A percentile compares a stretch with the other conserved stretches of the same genome.
Evolutionary conservation across 2,329 filamentous ascomycete species (phyloP).

Genomic region (Sclerotiophoma versabilis): DNA sequence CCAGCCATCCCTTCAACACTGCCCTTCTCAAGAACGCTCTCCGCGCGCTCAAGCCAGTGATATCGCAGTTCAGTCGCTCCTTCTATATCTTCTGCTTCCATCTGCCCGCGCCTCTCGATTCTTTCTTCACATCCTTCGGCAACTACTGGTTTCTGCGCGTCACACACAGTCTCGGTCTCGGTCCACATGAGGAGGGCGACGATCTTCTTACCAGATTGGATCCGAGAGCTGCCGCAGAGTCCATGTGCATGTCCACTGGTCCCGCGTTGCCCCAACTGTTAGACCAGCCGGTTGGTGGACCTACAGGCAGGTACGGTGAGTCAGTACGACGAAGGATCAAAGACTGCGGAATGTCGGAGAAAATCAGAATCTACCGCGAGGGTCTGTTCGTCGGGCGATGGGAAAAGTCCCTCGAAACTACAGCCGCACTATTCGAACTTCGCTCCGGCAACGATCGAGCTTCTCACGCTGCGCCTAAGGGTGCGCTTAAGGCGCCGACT

Average conservation of each 20-base stretch:
- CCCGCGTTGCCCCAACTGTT: conserved; percentile 57
- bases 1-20: conserved; percentile 54
- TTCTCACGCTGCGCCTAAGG: conserved; percentile 45
- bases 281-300: conserved; percentile 13
- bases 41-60: conserved; percentile 54
- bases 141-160: conserved; percentile 57
- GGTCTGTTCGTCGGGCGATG: conserved; percentile 55
- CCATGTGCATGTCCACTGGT: conserved; percentile 60
- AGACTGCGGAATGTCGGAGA: conserved; percentile 58
- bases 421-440: conserved; percentile 57
- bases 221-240: conserved; percentile 50
- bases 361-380: conserved; percentile 63
- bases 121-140: conserved; percentile 56
- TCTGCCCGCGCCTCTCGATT: conserved; percentile 56
- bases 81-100: conserved; percentile 64
- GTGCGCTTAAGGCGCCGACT: conserved; percentile 58
- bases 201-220: conserved; percentile 18
- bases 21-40: conserved; percentile 55
- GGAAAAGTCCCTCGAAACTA: conserved; percentile 60
- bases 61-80: conserved; percentile 58
- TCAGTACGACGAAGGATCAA: conserved; percentile 51
- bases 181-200: conserved; percentile 26
- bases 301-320: conserved; percentile 39
- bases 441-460: conserved; percentile 21
- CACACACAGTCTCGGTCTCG: conserved; percentile 51